Evolutionary conservation across 352 stramenopile genomes (phyloP), one percentile per base, ranked within the genome.

Genomic region (Elongisporangium prolatum): DNA sequence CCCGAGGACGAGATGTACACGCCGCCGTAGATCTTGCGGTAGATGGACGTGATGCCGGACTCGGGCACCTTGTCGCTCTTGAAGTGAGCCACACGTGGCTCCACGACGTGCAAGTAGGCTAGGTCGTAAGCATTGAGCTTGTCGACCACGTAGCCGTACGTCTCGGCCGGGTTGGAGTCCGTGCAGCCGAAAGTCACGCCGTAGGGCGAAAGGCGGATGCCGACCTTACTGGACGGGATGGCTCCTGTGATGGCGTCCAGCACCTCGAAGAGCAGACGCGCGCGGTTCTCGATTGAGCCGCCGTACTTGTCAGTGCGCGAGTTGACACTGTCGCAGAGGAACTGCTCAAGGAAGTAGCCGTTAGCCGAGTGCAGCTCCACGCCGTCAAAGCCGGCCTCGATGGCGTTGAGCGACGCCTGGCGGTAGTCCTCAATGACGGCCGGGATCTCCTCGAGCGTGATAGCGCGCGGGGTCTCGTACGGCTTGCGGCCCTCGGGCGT

Each of bases 291-390:
- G 20, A 62, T n/a, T 28, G 48, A 50, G 25, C 56, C 56, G 18
- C 56, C 56, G 34, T 62, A 62, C 40, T 18, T 66, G 49, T 24
- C 25, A 17, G 61, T 72, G 47, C 61, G 61, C 22, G 24, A 61
- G 54, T 72, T 72, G n/a, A 72, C 47, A 16, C 52, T 25, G 50
- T 68, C 64, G 25, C 64, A 71, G 6, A 97, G 65, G 66, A 96
- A 96, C 53, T 94, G 68, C 60, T 97, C 88, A 48, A 98, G 62
- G 14, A 97, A 64, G 60, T 97, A 97, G 25, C 89, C 91, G 60
- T 98, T 95, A 17, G 83, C 90, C 4, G 21, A 52, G 71, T 98
- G 90, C 22, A 98, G 61, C 60, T 98, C 87, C 20, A 98, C 70
- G 18, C 89, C 90, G 54, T 98, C 92, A 59, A 97, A 97, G 28